Conservation (phyloP, 441 rosid species). For the Eruca vesicaria region DNA sequence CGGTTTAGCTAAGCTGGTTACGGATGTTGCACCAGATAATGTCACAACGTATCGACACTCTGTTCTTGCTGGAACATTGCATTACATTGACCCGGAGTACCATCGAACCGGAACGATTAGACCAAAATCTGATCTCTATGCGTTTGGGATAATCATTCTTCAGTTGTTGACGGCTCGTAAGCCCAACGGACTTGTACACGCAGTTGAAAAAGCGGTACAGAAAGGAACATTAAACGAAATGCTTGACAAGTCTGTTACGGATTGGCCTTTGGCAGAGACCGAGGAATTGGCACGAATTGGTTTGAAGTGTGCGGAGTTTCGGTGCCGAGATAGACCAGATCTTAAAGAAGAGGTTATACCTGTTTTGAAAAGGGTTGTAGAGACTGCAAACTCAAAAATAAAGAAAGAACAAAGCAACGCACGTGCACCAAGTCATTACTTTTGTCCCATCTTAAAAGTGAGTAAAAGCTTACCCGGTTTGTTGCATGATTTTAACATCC, state of each 20-base stretch:
- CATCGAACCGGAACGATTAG: constrained; percentile 81
- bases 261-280: constrained; percentile 82
- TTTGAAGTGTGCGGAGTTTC: constrained; percentile 62
- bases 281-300: constrained; percentile 70
- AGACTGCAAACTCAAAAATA: constrained; percentile 51
- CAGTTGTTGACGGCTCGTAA: constrained; percentile 61
- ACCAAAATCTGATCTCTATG: constrained; percentile 86
- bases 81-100: constrained; percentile 89
- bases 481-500: background rate
- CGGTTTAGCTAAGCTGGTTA: constrained; percentile 73
- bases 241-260: constrained; percentile 58
- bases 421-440: constrained; percentile 71
- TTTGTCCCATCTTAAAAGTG: constrained; percentile 79
- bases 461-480: background rate
- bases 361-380: constrained; percentile 59
- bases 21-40: constrained; percentile 71
- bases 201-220: constrained; percentile 57
- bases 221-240: constrained; percentile 52
- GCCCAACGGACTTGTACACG: constrained; percentile 52
- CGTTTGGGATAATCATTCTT: constrained; percentile 66
- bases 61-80: constrained; percentile 68
- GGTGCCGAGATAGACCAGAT: constrained; percentile 92
- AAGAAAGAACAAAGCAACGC: constrained; percentile 43
- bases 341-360: constrained; percentile 76
- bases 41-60: constrained; percentile 66